Conservation (phyloP, 495 filamentous ascomycete species). For the Podospora didyma region DNA sequence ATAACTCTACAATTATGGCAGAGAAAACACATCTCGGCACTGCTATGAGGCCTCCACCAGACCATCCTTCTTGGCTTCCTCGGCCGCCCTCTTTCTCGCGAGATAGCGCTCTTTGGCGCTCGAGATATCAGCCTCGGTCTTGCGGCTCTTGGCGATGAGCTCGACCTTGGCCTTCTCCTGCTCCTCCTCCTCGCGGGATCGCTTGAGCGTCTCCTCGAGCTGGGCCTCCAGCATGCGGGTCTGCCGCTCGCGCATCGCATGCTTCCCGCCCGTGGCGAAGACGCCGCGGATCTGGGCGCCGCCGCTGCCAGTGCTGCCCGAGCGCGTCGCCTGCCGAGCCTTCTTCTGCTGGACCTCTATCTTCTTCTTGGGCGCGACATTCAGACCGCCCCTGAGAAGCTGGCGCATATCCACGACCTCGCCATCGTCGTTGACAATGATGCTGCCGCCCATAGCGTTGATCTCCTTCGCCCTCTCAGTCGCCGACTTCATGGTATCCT, state of each 20-base stretch:
- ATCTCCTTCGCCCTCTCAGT: constrained; percentile 70
- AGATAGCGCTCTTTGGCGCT: constrained; percentile 86
- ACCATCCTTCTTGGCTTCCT: constrained; percentile 58
- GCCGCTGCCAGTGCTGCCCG: constrained; percentile 29
- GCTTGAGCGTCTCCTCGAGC: constrained; percentile 69
- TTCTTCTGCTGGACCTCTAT: constrained; percentile 33
- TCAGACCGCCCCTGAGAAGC: constrained; percentile 81
- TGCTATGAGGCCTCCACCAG: constrained; percentile 10
- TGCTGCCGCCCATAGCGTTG: constrained; percentile 61
- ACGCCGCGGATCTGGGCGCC: constrained; percentile 40
- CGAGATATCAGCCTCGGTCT: constrained; percentile 75
- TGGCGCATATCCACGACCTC: constrained; percentile 93
- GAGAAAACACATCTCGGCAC: not conserved
- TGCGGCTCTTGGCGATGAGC: constrained; percentile 64
- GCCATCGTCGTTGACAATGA: constrained; percentile 87
- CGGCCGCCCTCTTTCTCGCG: constrained; percentile 76
- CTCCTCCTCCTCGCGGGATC: constrained; percentile 70
- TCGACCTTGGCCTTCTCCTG: constrained; percentile 64
- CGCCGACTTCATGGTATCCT: constrained; percentile 62
- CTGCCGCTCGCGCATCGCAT: constrained; percentile 73
- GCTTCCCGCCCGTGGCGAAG: constrained; percentile 47
- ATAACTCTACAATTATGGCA: too few species aligned
- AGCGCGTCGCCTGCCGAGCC: constrained; percentile 23
- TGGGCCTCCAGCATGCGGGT: constrained; percentile 83
- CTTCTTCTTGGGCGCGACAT: constrained; percentile 62